These are phyloP conservation scores for Chalciporus pseudorubinellus DNA, from an alignment of 768 basidiomycete genomes.

Conservation along the genomic window DNA sequence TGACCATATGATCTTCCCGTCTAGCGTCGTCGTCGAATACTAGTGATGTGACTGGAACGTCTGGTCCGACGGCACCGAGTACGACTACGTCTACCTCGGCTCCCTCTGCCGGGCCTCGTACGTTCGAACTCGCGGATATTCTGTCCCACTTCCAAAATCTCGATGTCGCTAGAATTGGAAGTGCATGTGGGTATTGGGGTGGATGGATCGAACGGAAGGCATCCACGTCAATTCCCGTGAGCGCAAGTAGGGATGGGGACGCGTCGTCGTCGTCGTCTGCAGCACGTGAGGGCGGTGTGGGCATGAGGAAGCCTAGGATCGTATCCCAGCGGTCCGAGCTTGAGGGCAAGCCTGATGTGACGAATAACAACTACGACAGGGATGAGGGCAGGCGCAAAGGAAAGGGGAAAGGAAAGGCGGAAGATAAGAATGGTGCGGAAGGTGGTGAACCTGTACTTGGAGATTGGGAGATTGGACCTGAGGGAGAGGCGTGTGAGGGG, in stretches of 20 bases:
- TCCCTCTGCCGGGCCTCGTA: neutral
- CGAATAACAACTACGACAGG: neutral
- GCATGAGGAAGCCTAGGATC: constrained; percentile 14
- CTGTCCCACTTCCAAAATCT: constrained; percentile 30
- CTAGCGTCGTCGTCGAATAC: neutral
- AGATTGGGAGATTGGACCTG: constrained; percentile 23
- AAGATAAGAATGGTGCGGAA: neutral
- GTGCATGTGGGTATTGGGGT: constrained; percentile 42
- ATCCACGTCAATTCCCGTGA: neutral
- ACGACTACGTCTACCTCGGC: neutral
- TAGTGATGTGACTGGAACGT: neutral
- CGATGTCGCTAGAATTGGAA: constrained; percentile 41
- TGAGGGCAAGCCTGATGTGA: constrained; percentile 4
- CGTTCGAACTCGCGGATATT: constrained; percentile 20
- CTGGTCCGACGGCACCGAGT: neutral
- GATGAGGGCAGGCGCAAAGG: constrained; percentile 6
- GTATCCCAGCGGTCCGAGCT: constrained; percentile 10
- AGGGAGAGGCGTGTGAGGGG: constrained; percentile 34
- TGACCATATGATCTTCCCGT: neutral
- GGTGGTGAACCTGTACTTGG: neutral
- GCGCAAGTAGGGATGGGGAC: neutral
- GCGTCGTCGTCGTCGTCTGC: neutral
- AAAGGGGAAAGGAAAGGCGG: neutral
- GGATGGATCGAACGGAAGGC: constrained; percentile 15
- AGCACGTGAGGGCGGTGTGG: neutral